Conservation (phyloP, 2,329 filamentous ascomycete species). For the Colletotrichum salicis region DNA sequence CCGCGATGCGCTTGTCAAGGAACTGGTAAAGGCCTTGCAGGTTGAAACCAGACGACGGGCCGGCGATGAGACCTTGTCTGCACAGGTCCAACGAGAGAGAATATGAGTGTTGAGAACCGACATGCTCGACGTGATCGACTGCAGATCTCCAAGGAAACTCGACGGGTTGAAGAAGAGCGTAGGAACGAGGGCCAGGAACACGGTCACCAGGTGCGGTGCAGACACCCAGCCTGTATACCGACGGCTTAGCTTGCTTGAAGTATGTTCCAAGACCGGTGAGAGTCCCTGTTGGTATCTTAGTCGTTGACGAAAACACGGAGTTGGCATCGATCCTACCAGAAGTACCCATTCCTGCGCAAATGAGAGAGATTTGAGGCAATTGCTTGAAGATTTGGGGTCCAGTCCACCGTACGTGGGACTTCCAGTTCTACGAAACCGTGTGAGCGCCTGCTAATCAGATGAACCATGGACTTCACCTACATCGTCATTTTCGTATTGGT, state of each 20-base stretch:
- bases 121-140: conserved; percentile 66
- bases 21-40: conserved; percentile 62
- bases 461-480: conserved; percentile 29
- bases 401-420: conserved; percentile 67
- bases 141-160: conserved; percentile 68
- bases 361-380: conserved; percentile 64
- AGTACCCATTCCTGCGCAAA: conserved; percentile 68
- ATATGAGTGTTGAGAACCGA: conserved; percentile 65
- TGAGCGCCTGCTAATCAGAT: background rate
- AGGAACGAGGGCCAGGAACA: conserved; percentile 68
- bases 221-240: conserved; percentile 58
- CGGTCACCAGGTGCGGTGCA: conserved; percentile 67
- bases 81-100: conserved; percentile 63
- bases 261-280: conserved; percentile 62
- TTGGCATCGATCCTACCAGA: conserved; percentile 50
- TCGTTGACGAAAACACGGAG: background rate
- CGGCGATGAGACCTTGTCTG: conserved; percentile 67
- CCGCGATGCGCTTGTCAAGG: conserved; percentile 58
- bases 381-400: conserved; percentile 68
- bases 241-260: conserved; percentile 61
- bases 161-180: conserved; percentile 58
- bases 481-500: conserved; percentile 66
- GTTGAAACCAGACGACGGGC: conserved; percentile 70
- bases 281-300: conserved; percentile 41
- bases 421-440: conserved; percentile 55